Percentiles rank a stretch among this genome's conserved stretches.
Evolutionary conservation across 2,329 filamentous ascomycete species (phyloP).

Genomic region (Dactylellina drechsleri): DNA sequence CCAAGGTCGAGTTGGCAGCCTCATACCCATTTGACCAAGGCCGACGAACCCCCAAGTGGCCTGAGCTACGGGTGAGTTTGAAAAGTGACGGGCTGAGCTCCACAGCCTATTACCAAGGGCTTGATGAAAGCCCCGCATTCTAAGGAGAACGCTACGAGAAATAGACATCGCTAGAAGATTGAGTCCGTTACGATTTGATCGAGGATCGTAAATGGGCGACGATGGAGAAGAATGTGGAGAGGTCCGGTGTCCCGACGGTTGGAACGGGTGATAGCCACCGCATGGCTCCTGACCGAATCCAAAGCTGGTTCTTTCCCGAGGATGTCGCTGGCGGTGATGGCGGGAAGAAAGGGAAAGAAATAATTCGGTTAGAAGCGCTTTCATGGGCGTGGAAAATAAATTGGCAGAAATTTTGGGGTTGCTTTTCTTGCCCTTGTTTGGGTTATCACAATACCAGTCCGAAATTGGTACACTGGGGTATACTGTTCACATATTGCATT

Average conservation of each 20-base stretch:
- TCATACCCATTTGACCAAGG: slow-evolving; percentile 70
- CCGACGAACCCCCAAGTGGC: slow-evolving; percentile 71
- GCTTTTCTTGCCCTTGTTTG: no score
- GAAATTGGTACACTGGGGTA: no score
- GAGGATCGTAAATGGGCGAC: background rate
- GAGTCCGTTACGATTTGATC: background rate
- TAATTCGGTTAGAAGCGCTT: slow-evolving; percentile 49
- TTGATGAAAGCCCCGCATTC: slow-evolving; percentile 9
- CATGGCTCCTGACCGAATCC: slow-evolving; percentile 17
- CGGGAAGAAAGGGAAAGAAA: slow-evolving; percentile 22
- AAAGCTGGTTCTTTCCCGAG: slow-evolving; percentile 34
- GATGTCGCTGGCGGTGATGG: slow-evolving; percentile 29
- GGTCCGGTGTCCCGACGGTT: slow-evolving; percentile 10
- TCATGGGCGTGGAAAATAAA: slow-evolving; percentile 15
- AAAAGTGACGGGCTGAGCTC: slow-evolving; percentile 62
- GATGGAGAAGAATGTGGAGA: slow-evolving; percentile 8
- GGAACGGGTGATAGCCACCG: slow-evolving; percentile 24
- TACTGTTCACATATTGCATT: no score
- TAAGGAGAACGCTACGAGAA: slow-evolving; percentile 14
- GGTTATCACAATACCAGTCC: no score
- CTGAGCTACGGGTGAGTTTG: slow-evolving; percentile 63
- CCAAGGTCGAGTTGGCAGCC: slow-evolving; percentile 33
- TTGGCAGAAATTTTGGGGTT: background rate
- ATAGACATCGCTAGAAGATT: slow-evolving; percentile 20
- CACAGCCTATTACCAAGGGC: slow-evolving; percentile 6